phyloP scores from a whole-genome alignment of 176 grass and related monocot genomes.

The Panicum miliaceum region DNA sequence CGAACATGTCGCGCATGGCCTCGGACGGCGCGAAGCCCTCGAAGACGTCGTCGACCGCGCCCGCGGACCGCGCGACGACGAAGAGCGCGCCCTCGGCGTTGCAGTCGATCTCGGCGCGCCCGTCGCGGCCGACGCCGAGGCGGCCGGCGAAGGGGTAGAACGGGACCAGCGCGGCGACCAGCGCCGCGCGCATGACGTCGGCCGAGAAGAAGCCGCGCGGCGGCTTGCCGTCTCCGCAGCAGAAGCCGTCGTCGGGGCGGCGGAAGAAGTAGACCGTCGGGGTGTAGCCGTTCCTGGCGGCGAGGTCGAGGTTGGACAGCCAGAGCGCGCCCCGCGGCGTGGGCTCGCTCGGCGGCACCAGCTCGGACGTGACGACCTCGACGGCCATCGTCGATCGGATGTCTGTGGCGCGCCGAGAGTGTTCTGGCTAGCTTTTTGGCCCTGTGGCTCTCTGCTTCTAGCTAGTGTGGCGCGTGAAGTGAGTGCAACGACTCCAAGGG shows the following conservation, averaged over 20 bases:
- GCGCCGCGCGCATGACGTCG: slow-evolving; percentile 42
- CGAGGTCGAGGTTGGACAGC: slow-evolving; percentile 74
- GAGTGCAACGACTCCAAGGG: slow-evolving; percentile 35
- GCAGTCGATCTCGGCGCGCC: slow-evolving; percentile 58
- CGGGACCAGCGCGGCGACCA: slow-evolving; percentile 48
- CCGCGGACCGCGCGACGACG: slow-evolving; percentile 42
- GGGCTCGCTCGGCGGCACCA: slow-evolving; percentile 51
- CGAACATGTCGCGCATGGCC: slow-evolving; percentile 48
- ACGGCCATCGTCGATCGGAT: slow-evolving; percentile 23
- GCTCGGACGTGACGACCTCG: slow-evolving; percentile 50
- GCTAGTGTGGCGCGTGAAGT: not conserved
- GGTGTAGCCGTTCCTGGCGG: slow-evolving; percentile 52
- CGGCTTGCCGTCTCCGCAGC: too few species aligned
- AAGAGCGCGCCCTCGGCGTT: slow-evolving; percentile 57
- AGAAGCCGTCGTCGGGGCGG: not conserved
- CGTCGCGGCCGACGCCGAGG: slow-evolving; percentile 22
- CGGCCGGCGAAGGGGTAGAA: slow-evolving; percentile 71
- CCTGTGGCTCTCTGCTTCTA: not conserved
- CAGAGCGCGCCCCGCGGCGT: slow-evolving; percentile 58
- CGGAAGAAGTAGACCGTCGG: slow-evolving; percentile 69
- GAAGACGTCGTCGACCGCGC: slow-evolving; percentile 43
- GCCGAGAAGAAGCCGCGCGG: slow-evolving; percentile 48
- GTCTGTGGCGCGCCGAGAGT: too few species aligned
- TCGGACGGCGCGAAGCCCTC: slow-evolving; percentile 42
- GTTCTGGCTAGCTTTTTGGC: not conserved